Evolutionary conservation across 1,284 basidiomycete genomes (phyloP), one percentile per base, ranked within the genome.

Genomic region (Ustilago cynodontis): DNA sequence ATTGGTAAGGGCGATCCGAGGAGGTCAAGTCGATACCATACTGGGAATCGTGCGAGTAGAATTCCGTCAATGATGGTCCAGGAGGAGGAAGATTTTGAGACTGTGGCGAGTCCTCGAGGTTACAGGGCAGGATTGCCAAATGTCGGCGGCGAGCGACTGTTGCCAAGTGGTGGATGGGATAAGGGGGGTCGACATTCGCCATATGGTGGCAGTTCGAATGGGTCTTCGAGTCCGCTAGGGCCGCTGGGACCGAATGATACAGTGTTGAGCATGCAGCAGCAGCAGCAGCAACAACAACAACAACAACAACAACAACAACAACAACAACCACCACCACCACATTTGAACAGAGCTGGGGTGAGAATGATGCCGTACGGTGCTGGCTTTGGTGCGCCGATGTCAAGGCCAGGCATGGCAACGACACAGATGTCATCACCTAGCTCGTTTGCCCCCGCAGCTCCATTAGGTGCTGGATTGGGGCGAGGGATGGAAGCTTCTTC

Each of bases 1-100:
- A 70, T 79, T 11, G 77, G 77, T 50, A 79, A 79, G 49, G 77
- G 77, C 24, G 71, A 77, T 35, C 54, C 71, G 8, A 31, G 75
- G 3, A 47, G 71, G 10, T 35, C 69, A 11, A 72, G 65, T 59
- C 45, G 70, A 18, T 77, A 63, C 43, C 50, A 56, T 18, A 35
- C 37, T 31, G 61, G 52, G 53, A 58, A 57, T 7, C 22, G 58
- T 3, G 22, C 41, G 16, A 65, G 62, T 31, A 43, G 58, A 37
- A 68, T 60, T 31, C 61, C 50, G 2, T 37, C 71, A 18, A 65
- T 52, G 53, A 56, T 56, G 39, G 37, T 59, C 29, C 35, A 60
- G 1, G 65, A 72, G 6, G 49, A 59, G 20, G 18, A 37, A 18
- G 41, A 53, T 16, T 35, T 24, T 14, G 26, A 39, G 6, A 24